These are phyloP conservation scores for Amaranthus palmeri DNA, from an alignment of 148 eudicot genomes.

Conservation along the genomic window DNA sequence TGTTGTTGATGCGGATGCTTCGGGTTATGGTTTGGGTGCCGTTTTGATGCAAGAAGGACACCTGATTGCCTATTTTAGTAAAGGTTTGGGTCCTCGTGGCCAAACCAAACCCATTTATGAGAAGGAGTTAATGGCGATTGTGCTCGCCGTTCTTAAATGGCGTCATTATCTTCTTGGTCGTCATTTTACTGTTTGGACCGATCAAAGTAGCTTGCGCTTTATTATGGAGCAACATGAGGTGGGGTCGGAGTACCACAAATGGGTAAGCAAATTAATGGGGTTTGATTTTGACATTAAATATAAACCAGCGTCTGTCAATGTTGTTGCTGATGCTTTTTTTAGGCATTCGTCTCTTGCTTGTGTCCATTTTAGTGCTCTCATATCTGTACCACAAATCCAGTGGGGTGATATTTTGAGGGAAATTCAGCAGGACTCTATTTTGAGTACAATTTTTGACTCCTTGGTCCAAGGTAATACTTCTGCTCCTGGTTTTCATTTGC, in stretches of 20 bases:
- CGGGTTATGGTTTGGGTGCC: not conserved
- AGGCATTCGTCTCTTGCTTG: not conserved
- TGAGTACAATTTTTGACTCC: too few relatives aligned
- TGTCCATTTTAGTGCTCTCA: not conserved
- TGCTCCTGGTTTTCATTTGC: too few relatives aligned
- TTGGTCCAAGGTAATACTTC: too few relatives aligned
- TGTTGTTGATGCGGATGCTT: not conserved
- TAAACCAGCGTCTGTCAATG: not conserved
- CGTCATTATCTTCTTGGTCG: constrained; percentile 6
- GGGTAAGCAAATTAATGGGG: not conserved
- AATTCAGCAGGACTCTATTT: too few relatives aligned
- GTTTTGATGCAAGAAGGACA: not conserved
- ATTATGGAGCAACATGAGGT: not conserved
- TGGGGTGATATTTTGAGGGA: not conserved
- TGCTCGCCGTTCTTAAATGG: not conserved
- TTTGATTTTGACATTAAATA: not conserved
- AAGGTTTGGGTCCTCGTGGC: not conserved
- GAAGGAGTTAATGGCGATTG: not conserved
- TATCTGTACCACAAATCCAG: not conserved
- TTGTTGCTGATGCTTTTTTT: not conserved
- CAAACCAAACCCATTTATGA: too few relatives aligned
- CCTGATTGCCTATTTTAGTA: constrained; percentile 6
- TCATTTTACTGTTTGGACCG: too few relatives aligned
- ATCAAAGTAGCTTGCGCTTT: too few relatives aligned
- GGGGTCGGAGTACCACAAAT: not conserved